Percentiles rank a stretch among this genome's conserved stretches.
phyloP scores from a whole-genome alignment of 2,329 filamentous ascomycete species.

The Dactylellina leptospora region DNA sequence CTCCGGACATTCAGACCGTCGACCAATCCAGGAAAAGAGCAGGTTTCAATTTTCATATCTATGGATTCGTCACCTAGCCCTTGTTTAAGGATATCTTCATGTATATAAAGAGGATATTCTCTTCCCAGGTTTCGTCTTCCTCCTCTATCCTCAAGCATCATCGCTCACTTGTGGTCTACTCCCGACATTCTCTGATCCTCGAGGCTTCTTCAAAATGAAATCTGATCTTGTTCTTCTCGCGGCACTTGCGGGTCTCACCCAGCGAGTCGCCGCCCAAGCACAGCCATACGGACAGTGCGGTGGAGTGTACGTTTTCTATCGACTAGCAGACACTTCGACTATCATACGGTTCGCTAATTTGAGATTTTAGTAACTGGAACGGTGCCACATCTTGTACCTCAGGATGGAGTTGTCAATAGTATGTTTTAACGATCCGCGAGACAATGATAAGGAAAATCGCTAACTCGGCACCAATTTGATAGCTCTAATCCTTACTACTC shows the following conservation, averaged over 20 bases:
- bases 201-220: slow-evolving; percentile 46
- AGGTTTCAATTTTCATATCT: slow-evolving; percentile 38
- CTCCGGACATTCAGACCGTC: slow-evolving; percentile 35
- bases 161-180: slow-evolving; percentile 35
- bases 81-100: slow-evolving; percentile 21
- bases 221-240: slow-evolving; percentile 43
- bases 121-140: slow-evolving; percentile 38
- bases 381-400: slow-evolving; percentile 33
- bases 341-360: background rate
- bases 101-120: slow-evolving; percentile 43
- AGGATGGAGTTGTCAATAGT: slow-evolving; percentile 51
- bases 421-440: slow-evolving; percentile 7
- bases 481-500: slow-evolving; percentile 53
- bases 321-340: background rate
- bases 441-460: too few species aligned
- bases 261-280: slow-evolving; percentile 38
- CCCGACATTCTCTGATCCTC: slow-evolving; percentile 27
- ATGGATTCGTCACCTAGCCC: slow-evolving; percentile 19
- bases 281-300: slow-evolving; percentile 49
- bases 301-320: slow-evolving; percentile 33
- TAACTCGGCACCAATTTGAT: background rate
- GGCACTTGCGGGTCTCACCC: slow-evolving; percentile 38
- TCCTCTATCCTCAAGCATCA: slow-evolving; percentile 45
- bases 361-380: slow-evolving; percentile 22
- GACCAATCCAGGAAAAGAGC: slow-evolving; percentile 41